A percentile compares a stretch with the other conserved stretches of the same genome.
phyloP scores from a whole-genome alignment of 169 alveolate species.

The Eimeria necatrix region DNA sequence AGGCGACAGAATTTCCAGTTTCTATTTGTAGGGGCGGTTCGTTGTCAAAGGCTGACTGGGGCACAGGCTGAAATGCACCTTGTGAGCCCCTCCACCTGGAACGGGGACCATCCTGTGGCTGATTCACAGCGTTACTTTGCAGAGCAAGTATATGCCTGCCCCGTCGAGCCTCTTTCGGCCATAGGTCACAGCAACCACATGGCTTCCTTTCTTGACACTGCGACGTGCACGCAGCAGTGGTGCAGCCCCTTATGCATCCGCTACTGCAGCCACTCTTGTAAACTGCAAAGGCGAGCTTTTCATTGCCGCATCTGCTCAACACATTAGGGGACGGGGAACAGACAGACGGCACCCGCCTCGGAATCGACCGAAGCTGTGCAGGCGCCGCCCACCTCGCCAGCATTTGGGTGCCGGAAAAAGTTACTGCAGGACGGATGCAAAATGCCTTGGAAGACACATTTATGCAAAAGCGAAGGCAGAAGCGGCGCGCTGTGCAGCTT shows the following conservation, averaged over 20 bases:
- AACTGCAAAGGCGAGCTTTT: too few relatives aligned
- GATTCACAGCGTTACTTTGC: background rate
- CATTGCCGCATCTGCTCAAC: too few relatives aligned
- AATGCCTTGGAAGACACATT: too few relatives aligned
- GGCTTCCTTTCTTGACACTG: background rate
- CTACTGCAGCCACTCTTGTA: too few relatives aligned
- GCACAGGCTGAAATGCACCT: background rate
- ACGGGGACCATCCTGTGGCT: background rate
- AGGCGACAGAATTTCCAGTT: background rate
- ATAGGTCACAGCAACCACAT: background rate
- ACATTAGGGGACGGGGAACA: background rate
- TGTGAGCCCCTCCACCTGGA: background rate
- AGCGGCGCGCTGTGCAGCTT: too few relatives aligned
- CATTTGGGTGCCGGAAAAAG: background rate
- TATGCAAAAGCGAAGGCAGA: too few relatives aligned
- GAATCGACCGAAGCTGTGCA: conserved; percentile 13
- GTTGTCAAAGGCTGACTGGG: background rate
- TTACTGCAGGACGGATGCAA: too few relatives aligned
- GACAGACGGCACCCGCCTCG: background rate
- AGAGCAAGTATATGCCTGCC: background rate
- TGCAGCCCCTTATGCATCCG: background rate
- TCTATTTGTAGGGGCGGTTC: background rate
- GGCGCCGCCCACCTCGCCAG: conserved; percentile 30
- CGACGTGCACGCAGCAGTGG: background rate
- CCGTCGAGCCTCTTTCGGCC: background rate